phyloP scores from a whole-genome alignment of 1,139 yeast genomes.

The Blastobotrys aristatus region DNA sequence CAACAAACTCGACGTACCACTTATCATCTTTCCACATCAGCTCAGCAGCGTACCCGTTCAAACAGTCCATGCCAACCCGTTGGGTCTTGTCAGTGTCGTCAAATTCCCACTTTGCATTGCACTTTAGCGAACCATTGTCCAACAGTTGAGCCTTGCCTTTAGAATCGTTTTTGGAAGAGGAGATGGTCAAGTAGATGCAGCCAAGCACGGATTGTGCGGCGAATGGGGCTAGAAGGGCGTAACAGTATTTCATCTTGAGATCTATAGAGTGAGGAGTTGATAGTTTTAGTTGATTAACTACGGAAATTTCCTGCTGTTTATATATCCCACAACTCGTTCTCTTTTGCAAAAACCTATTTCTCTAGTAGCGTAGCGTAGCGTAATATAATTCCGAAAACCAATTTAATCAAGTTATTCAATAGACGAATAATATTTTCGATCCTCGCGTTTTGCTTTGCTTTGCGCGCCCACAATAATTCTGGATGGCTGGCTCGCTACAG shows the following conservation, averaged over 20 bases:
- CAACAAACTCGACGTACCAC: constrained; percentile 2
- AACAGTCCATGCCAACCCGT: background rate
- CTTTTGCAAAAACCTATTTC: no score
- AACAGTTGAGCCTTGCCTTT: background rate
- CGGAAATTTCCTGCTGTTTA: no score
- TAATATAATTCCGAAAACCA: no score
- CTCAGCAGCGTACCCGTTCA: constrained; percentile 1
- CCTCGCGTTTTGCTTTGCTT: no score
- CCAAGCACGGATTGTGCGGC: background rate
- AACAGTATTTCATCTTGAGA: background rate
- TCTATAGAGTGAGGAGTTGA: no score
- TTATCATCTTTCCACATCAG: background rate
- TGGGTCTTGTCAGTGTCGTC: background rate
- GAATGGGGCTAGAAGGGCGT: background rate
- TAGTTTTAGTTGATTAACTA: no score
- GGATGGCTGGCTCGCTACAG: no score
- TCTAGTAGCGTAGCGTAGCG: no score
- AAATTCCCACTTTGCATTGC: background rate
- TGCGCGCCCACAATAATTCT: no score
- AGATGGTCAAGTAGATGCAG: background rate
- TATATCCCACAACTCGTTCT: no score
- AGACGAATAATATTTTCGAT: no score
- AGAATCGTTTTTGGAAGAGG: background rate
- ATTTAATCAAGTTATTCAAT: no score
- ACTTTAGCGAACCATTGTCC: background rate